Base-by-base conservation (phyloP, 805 yeast species). In the Lipomyces lipofer region DNA sequence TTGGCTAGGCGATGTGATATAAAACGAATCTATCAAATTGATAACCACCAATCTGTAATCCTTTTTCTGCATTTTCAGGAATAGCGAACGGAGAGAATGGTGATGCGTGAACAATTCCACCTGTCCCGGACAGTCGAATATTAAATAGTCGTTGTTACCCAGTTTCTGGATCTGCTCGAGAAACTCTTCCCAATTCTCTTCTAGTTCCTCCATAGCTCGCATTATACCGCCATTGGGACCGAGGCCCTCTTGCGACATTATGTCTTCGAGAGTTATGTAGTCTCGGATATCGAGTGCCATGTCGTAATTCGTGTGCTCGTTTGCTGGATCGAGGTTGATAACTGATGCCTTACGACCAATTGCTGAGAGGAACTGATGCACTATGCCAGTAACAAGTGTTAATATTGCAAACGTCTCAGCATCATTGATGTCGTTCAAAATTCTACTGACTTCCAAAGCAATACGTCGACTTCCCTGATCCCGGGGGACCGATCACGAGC, bases 401-500 rank as follows among this genome's bases (percentile, higher is more conserved):
- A n/a, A n/a, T 5, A 4, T 10, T 19, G 21, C 22, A 42, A 8
- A 24, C 29, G 9, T 2, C 13, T 17, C 30, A 3, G 6, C 27
- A 13, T 36, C 40, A 36, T 27, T 27, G n/a, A n/a, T n/a, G n/a
- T n/a, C n/a, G n/a, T n/a, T n/a, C n/a, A n/a, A n/a, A n/a, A n/a
- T 17, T 0, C 9, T 24, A 49, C 63, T 13, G 42, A 60, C 64
- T 74, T 40, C 99, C 99, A 68, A 83, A 76, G 69, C 97, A 91
- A 68, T 88, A 94, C 0, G 99, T 95, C 0, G 97, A 88, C 67
- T 94, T 94, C 1, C 99, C 99, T 0, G 96, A 80, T 1, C 99
- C 99, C 0, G 99, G 99, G 0, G 99, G 98, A 0, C 99, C 99
- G 35, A 94, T 89, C 8, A 92, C 91, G 8, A 94, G 81, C 71